Percentiles rank a stretch among this genome's conserved stretches.
These are phyloP conservation scores for Emergomyces orientalis DNA, from an alignment of 2,329 filamentous ascomycete genomes.

Conservation along the genomic window DNA sequence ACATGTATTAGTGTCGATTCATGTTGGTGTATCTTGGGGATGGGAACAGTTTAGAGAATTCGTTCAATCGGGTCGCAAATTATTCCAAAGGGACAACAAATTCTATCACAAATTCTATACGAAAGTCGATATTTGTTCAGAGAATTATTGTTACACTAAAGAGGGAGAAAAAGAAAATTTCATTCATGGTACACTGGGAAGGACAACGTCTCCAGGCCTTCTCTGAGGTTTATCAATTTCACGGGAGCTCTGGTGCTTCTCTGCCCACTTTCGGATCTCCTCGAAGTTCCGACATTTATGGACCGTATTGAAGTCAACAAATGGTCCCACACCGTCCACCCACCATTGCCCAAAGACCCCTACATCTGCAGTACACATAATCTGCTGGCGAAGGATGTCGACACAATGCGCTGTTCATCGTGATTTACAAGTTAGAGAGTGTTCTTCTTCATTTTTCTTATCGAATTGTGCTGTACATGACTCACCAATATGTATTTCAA, in stretches of 20 bases:
- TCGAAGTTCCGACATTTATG: conserved; percentile 53
- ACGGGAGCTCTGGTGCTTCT: conserved; percentile 27
- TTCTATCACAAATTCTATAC: not conserved
- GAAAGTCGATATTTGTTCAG: not conserved
- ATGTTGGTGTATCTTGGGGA: not conserved
- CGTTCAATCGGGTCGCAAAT: not conserved
- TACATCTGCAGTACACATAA: conserved; percentile 55
- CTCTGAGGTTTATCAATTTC: conserved; percentile 2
- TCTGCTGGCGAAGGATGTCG: conserved; percentile 52
- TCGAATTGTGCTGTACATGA: not conserved
- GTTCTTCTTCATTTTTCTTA: not conserved
- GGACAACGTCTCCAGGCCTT: conserved; percentile 7
- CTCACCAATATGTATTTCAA: conserved; percentile 45
- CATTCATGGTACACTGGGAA: conserved; percentile 11
- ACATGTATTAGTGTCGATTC: conserved; percentile 3
- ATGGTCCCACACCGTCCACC: conserved; percentile 44
- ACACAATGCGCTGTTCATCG: conserved; percentile 46
- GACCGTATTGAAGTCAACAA: conserved; percentile 54
- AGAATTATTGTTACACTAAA: not conserved
- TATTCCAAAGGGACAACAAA: not conserved
- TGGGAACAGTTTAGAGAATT: not conserved
- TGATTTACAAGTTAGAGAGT: not conserved
- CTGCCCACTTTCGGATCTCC: conserved; percentile 45
- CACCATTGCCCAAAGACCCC: conserved; percentile 54
- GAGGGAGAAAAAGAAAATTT: too few relatives aligned